Conservation (phyloP, 2,329 filamentous ascomycete genomes). For the Chaetomium olivaceum region DNA sequence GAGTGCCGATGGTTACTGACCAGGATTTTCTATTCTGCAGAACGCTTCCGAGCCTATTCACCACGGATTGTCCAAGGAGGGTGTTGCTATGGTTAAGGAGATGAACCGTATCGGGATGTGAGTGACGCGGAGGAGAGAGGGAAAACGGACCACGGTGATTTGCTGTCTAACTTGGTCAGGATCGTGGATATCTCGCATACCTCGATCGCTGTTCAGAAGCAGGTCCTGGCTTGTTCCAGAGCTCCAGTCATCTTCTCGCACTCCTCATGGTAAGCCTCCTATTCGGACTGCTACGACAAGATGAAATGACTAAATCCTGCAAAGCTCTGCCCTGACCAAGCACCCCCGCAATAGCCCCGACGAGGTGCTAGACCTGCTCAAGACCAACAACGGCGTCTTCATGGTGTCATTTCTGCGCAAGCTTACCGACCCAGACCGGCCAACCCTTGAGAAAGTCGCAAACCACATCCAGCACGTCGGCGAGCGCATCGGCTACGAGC, state of each 20-base stretch:
- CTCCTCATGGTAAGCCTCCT: slow-evolving; percentile 56
- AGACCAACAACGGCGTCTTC: slow-evolving; percentile 59
- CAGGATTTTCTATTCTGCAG: no score
- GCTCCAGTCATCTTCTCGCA: slow-evolving; percentile 71
- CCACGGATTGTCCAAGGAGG: slow-evolving; percentile 41
- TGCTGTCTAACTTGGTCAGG: slow-evolving; percentile 27
- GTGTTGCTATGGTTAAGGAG: background rate
- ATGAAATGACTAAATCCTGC: no score
- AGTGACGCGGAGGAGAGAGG: no score
- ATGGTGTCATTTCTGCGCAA: slow-evolving; percentile 64
- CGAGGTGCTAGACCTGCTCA: slow-evolving; percentile 62
- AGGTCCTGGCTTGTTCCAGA: slow-evolving; percentile 57
- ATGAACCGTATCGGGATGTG: slow-evolving; percentile 39
- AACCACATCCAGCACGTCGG: slow-evolving; percentile 27
- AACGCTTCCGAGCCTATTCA: background rate
- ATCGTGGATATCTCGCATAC: slow-evolving; percentile 66
- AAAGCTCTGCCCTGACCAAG: no score
- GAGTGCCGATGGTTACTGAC: no score
- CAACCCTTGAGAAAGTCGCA: slow-evolving; percentile 30
- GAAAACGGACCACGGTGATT: no score
- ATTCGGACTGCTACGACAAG: no score
- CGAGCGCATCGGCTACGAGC: slow-evolving; percentile 30
- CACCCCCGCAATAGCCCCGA: slow-evolving; percentile 71
- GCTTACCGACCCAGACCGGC: background rate
- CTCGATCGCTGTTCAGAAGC: slow-evolving; percentile 62